These are phyloP conservation scores for Filosporella fistucella DNA, from an alignment of 495 filamentous ascomycete species.

Conservation along the genomic window DNA sequence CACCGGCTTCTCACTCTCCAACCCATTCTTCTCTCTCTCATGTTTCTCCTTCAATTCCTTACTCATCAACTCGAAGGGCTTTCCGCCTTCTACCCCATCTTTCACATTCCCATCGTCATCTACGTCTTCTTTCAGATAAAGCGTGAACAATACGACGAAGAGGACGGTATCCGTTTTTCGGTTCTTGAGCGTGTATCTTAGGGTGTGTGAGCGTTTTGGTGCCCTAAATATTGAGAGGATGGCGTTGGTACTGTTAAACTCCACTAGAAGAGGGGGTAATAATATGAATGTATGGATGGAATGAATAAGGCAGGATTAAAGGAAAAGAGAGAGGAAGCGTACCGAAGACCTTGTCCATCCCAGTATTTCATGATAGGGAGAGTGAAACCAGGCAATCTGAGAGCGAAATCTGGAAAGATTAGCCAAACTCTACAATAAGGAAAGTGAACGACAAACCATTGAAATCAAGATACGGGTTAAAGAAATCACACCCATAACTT, in stretches of 20 bases:
- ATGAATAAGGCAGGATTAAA: conserved; percentile 5
- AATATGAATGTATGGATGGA: background rate
- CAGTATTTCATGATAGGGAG: conserved; percentile 76
- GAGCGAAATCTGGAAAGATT: conserved; percentile 38
- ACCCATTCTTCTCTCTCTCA: conserved; percentile 12
- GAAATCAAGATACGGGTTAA: conserved; percentile 89
- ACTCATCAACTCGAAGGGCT: conserved; percentile 13
- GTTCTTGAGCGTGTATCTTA: conserved; percentile 87
- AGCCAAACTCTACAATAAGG: background rate
- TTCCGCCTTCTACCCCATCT: conserved; percentile 27
- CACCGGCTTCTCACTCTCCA: conserved; percentile 2
- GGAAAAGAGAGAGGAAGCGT: conserved; percentile 9
- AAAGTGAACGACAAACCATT: conserved; percentile 41
- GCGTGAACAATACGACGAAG: conserved; percentile 73
- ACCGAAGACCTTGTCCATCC: conserved; percentile 61
- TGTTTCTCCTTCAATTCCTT: conserved; percentile 9
- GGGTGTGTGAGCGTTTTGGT: conserved; percentile 52
- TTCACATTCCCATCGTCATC: conserved; percentile 54
- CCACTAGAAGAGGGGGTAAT: background rate
- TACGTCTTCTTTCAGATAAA: conserved; percentile 59
- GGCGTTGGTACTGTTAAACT: background rate
- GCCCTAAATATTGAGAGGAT: too few species aligned
- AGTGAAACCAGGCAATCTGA: conserved; percentile 74
- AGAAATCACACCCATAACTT: conserved; percentile 77
- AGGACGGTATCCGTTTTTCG: conserved; percentile 62